These are phyloP conservation scores for Drechslerella coelobrocha DNA, from an alignment of 2,329 filamentous ascomycete species.

Conservation along the genomic window DNA sequence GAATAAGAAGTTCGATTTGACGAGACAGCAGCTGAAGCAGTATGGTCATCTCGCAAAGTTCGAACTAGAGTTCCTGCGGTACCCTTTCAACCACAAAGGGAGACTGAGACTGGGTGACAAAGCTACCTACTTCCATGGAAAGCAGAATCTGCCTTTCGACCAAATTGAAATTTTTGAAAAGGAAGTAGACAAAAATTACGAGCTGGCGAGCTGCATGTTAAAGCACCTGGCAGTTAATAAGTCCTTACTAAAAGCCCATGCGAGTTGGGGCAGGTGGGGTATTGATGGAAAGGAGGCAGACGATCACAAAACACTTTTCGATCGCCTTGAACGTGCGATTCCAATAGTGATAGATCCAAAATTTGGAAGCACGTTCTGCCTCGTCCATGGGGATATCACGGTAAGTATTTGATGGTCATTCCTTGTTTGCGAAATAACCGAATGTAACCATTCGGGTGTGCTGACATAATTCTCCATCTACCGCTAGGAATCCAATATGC, in stretches of 20 bases:
- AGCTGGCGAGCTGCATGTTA: not conserved
- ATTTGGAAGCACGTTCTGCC: slow-evolving; percentile 9
- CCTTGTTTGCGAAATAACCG: too few relatives aligned
- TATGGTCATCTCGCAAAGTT: slow-evolving; percentile 16
- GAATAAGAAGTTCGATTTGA: not conserved
- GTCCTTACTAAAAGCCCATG: not conserved
- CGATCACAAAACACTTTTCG: not conserved
- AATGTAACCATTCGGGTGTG: too few relatives aligned
- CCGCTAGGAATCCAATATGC: slow-evolving; percentile 13
- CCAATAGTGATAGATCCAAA: slow-evolving; percentile 28
- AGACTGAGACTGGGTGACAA: not conserved
- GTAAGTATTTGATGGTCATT: slow-evolving; percentile 2
- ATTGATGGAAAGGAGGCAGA: not conserved
- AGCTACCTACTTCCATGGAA: slow-evolving; percentile 21
- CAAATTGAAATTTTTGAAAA: slow-evolving; percentile 6
- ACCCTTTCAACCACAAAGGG: not conserved
- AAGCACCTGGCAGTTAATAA: not conserved
- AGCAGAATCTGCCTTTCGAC: not conserved
- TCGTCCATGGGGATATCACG: slow-evolving; percentile 33
- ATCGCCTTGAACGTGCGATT: slow-evolving; percentile 10
- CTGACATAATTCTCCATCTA: not conserved
- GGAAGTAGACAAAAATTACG: not conserved
- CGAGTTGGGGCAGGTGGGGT: not conserved
- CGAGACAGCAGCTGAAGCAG: not conserved
- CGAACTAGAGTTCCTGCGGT: slow-evolving; percentile 19